Evolutionary conservation across 2,329 filamentous ascomycete species (phyloP).

Genomic region (Penicillium olsonii): DNA sequence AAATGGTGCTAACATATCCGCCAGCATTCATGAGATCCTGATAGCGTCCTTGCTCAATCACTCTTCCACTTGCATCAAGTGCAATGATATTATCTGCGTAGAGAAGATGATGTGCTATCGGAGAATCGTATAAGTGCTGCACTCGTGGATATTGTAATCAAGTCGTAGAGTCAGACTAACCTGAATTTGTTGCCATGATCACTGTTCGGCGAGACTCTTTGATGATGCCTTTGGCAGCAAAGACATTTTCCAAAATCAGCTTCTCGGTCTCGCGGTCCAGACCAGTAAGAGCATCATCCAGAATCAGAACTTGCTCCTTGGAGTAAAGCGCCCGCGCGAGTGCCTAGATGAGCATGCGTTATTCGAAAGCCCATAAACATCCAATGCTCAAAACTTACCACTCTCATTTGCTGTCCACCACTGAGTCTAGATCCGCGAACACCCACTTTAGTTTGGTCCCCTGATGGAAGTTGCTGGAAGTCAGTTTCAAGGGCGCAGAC

Average conservation of each 20-base stretch:
- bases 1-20: slow-evolving; percentile 20
- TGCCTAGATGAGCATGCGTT: slow-evolving; percentile 22
- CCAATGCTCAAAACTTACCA: slow-evolving; percentile 22
- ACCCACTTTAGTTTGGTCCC: slow-evolving; percentile 28
- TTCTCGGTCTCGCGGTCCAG: slow-evolving; percentile 47
- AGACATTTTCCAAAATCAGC: slow-evolving; percentile 41
- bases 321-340: slow-evolving; percentile 50
- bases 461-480: slow-evolving; percentile 15
- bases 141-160: background rate
- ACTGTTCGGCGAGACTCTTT: slow-evolving; percentile 36
- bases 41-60: slow-evolving; percentile 33
- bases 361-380: background rate
- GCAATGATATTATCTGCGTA: slow-evolving; percentile 34
- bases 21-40: slow-evolving; percentile 20
- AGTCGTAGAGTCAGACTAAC: slow-evolving; percentile 10
- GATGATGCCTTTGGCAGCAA: slow-evolving; percentile 43
- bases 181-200: slow-evolving; percentile 32
- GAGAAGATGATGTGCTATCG: slow-evolving; percentile 24
- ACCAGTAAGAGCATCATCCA: slow-evolving; percentile 50
- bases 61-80: slow-evolving; percentile 26
- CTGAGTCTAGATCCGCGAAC: slow-evolving; percentile 19
- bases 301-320: slow-evolving; percentile 42
- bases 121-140: background rate
- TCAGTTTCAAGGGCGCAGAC: slow-evolving; percentile 13
- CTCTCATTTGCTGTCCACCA: slow-evolving; percentile 22